These are phyloP conservation scores for Tulasnella sp. DNA, from an alignment of 768 basidiomycete genomes.

Conservation along the genomic window DNA sequence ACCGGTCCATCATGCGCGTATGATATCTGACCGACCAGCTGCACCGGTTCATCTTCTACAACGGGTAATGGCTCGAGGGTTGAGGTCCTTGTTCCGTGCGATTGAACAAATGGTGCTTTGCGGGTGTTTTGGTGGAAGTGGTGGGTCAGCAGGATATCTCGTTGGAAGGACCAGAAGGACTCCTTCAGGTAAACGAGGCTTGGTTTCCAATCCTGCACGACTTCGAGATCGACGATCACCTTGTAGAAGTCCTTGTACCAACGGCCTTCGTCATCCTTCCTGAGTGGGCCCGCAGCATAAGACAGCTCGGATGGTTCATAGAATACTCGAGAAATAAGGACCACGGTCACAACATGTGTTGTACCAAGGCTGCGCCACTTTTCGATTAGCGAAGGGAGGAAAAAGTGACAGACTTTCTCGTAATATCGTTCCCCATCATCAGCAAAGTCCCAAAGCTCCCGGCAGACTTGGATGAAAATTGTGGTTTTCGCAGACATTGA, in stretches of 20 bases:
- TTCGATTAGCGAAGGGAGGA: constrained; percentile 76
- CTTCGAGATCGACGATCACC: constrained; percentile 85
- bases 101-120: neutral
- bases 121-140: constrained; percentile 59
- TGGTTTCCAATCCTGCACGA: constrained; percentile 74
- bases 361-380: constrained; percentile 76
- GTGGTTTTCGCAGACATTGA: constrained; percentile 85
- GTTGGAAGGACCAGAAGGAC: constrained; percentile 81
- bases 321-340: constrained; percentile 83
- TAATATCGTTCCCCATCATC: constrained; percentile 92
- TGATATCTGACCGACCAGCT: constrained; percentile 65
- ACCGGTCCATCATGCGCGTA: constrained; percentile 89
- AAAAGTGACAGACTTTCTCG: constrained; percentile 96
- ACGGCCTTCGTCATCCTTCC: constrained; percentile 54
- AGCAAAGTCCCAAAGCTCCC: constrained; percentile 92
- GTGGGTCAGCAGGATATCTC: constrained; percentile 80
- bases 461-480: constrained; percentile 92
- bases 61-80: no score
- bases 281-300: constrained; percentile 72
- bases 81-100: no score
- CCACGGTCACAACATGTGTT: constrained; percentile 88
- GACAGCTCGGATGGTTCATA: constrained; percentile 71
- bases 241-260: constrained; percentile 97
- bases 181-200: constrained; percentile 78
- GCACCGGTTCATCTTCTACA: constrained; percentile 37